Evolutionary conservation across 192 early-diverging fungal genomes (phyloP).

Genomic region (Phlyctochytrium planicorne): DNA sequence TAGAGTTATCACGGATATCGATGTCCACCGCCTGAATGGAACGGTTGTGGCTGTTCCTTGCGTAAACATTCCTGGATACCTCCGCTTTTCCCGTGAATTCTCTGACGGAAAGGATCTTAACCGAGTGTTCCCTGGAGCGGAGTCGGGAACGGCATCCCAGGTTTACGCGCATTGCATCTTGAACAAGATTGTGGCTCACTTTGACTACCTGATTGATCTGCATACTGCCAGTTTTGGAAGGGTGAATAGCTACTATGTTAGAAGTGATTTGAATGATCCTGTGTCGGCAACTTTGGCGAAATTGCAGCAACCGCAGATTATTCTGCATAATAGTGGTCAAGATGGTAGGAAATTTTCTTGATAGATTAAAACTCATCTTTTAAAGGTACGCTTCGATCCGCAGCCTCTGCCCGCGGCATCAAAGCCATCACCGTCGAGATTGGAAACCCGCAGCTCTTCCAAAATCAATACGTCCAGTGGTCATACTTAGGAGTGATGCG

Average conservation of each 20-base stretch:
- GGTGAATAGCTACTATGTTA: conserved; percentile 85
- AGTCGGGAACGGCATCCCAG: conserved; percentile 70
- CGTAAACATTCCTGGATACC: conserved; percentile 82
- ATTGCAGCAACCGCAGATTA: conserved; percentile 79
- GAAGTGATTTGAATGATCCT: conserved; percentile 80
- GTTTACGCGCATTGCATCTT: conserved; percentile 82
- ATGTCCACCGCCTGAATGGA: conserved; percentile 69
- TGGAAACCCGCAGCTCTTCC: conserved; percentile 80
- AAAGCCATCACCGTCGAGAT: conserved; percentile 91
- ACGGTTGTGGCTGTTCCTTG: conserved; percentile 89
- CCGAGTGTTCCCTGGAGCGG: conserved; percentile 73
- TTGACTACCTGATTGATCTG: conserved; percentile 84
- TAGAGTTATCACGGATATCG: conserved; percentile 76
- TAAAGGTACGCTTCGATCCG: conserved; percentile 78
- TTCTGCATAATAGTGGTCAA: conserved; percentile 63
- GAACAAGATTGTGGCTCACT: conserved; percentile 73
- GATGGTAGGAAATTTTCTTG: conserved; percentile 48
- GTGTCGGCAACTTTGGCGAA: conserved; percentile 73
- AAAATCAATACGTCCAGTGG: conserved; percentile 80
- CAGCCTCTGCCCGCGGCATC: conserved; percentile 71
- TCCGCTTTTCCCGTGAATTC: conserved; percentile 76
- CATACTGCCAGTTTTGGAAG: conserved; percentile 86
- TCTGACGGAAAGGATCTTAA: conserved; percentile 87
- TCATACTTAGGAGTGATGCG: conserved; percentile 66
- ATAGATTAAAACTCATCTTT: neutral